Evolutionary conservation across 768 basidiomycete genomes (phyloP).

Genomic region (Tulasnella sp.): DNA sequence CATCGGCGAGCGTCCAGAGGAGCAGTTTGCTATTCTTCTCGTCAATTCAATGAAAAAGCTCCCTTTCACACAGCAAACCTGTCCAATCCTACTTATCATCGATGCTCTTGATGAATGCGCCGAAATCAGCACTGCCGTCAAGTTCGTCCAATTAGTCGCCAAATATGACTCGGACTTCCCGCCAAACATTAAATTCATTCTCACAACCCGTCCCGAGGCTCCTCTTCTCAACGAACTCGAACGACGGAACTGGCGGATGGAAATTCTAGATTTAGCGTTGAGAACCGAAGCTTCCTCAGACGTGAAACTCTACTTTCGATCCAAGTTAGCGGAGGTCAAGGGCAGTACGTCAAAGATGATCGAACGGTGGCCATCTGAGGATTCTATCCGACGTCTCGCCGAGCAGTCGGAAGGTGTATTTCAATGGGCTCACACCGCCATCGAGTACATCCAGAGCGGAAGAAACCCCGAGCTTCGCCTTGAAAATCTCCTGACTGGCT

Average conservation of each 20-base stretch:
- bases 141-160: not conserved
- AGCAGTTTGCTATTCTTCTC: too few relatives aligned
- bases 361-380: too few relatives aligned
- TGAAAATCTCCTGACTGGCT: not conserved
- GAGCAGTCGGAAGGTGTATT: too few relatives aligned
- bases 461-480: not conserved
- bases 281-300: too few relatives aligned
- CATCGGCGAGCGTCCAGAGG: too few relatives aligned
- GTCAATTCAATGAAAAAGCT: too few relatives aligned
- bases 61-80: too few relatives aligned
- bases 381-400: too few relatives aligned
- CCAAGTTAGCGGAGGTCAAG: not conserved
- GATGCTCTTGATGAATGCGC: not conserved
- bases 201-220: not conserved
- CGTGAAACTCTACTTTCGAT: not conserved
- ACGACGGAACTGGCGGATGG: not conserved
- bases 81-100: too few relatives aligned
- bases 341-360: too few relatives aligned
- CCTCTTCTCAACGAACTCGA: not conserved
- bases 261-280: not conserved
- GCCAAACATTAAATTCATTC: not conserved
- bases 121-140: not conserved
- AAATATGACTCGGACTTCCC: not conserved
- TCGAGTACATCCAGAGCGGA: not conserved
- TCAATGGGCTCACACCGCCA: too few relatives aligned